Percentiles rank a stretch among this genome's conserved stretches.
phyloP scores from a whole-genome alignment of 495 filamentous ascomycete genomes.

The Oidiodendron maius region DNA sequence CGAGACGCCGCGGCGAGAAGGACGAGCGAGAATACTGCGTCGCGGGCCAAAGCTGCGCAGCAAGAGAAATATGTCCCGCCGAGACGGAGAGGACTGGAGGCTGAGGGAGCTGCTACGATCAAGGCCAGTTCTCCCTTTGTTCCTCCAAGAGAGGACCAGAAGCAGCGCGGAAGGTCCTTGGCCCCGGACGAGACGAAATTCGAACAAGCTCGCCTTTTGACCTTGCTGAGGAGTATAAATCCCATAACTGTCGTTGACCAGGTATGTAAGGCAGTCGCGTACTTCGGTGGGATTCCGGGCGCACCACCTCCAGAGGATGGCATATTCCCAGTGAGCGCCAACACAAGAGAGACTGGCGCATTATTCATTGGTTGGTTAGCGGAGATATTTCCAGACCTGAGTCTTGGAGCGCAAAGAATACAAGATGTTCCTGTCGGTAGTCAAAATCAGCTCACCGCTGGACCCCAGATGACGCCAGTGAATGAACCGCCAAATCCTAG shows the following conservation, averaged over 20 bases:
- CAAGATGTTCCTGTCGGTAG: background rate
- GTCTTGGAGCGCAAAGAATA: slow-evolving; percentile 12
- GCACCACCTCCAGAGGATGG: slow-evolving; percentile 45
- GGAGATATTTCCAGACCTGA: slow-evolving; percentile 48
- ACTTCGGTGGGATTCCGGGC: slow-evolving; percentile 51
- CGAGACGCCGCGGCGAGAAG: slow-evolving; percentile 31
- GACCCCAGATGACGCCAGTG: background rate
- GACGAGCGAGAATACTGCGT: slow-evolving; percentile 49
- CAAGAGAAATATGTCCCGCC: slow-evolving; percentile 45
- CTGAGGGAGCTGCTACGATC: slow-evolving; percentile 25
- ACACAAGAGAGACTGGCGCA: slow-evolving; percentile 46
- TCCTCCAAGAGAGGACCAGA: slow-evolving; percentile 16
- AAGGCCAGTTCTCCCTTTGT: slow-evolving; percentile 23
- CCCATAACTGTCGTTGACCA: slow-evolving; percentile 49
- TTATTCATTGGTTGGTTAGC: slow-evolving; percentile 53
- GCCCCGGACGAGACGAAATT: slow-evolving; percentile 42
- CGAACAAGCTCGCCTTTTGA: slow-evolving; percentile 49
- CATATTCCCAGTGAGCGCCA: slow-evolving; percentile 46
- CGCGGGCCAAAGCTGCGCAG: slow-evolving; percentile 44
- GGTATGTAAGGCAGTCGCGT: slow-evolving; percentile 50
- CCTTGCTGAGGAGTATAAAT: slow-evolving; percentile 43
- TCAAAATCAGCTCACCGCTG: slow-evolving; percentile 17
- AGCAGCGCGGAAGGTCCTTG: slow-evolving; percentile 25
- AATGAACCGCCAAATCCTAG: slow-evolving; percentile 18
- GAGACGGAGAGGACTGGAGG: slow-evolving; percentile 36